phyloP scores from a whole-genome alignment of 2,329 filamentous ascomycete species.

The Ciborinia camelliae region DNA sequence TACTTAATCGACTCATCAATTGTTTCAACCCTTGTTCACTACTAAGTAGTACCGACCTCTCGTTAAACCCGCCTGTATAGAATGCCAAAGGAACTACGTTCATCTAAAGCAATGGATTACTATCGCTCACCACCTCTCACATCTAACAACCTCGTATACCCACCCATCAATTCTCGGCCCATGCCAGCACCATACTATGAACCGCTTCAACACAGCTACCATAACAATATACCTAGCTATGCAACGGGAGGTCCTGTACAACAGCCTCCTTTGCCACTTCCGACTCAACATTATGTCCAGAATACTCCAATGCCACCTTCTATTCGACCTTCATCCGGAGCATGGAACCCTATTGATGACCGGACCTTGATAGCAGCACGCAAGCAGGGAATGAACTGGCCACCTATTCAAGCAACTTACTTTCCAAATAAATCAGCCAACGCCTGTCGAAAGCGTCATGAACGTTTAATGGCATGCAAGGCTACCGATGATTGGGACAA shows the following conservation, averaged over 20 bases:
- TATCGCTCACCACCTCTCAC: constrained; percentile 19
- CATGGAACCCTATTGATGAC: constrained; percentile 74
- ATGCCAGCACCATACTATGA: constrained; percentile 18
- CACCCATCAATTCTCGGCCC: constrained; percentile 1
- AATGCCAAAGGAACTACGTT: constrained; percentile 18
- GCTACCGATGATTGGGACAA: constrained; percentile 65
- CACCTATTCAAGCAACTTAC: constrained; percentile 70
- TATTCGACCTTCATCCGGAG: constrained; percentile 55
- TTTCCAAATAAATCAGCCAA: constrained; percentile 68
- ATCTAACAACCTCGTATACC: constrained; percentile 14
- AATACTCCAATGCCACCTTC: constrained; percentile 22
- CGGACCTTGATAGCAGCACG: constrained; percentile 68
- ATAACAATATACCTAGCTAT: constrained; percentile 16
- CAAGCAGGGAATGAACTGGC: constrained; percentile 76
- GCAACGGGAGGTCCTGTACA: constrained; percentile 23
- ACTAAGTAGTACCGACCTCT: neutral
- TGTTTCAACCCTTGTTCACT: constrained; percentile 8
- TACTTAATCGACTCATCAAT: constrained; percentile 14
- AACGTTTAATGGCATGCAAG: constrained; percentile 72
- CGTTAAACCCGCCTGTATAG: neutral
- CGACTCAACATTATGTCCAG: constrained; percentile 18
- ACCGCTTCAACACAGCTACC: constrained; percentile 18
- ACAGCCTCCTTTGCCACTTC: constrained; percentile 20
- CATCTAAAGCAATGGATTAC: constrained; percentile 16
- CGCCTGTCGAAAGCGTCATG: constrained; percentile 85